Evolutionary conservation across 352 stramenopile genomes (phyloP).

Genomic region (Salisapilia sapeloensis): DNA sequence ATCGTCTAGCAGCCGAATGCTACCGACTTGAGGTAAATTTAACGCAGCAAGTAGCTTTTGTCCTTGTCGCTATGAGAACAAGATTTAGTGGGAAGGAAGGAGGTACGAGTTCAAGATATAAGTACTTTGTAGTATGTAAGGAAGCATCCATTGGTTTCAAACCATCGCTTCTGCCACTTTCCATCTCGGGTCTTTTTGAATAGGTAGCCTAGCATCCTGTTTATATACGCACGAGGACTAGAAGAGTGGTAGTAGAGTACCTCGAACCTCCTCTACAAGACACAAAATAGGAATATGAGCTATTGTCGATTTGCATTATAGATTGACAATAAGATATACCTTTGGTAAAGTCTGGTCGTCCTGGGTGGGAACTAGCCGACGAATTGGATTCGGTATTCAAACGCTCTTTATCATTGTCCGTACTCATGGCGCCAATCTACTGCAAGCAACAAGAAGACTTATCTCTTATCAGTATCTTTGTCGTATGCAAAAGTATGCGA

Average conservation of each 20-base stretch:
- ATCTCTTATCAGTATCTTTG: too few species aligned
- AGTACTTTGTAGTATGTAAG: conserved; percentile 97
- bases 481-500: too few species aligned
- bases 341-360: too few species aligned
- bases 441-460: too few species aligned
- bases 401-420: too few species aligned
- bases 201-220: conserved; percentile 58
- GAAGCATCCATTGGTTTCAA: conserved; percentile 97
- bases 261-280: conserved; percentile 31
- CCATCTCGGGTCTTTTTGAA: conserved; percentile 89
- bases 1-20: conserved; percentile 52
- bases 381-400: too few species aligned
- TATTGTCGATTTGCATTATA: too few species aligned
- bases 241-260: conserved; percentile 5
- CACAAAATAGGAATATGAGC: too few species aligned
- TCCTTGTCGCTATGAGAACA: conserved; percentile 61
- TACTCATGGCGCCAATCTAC: too few species aligned
- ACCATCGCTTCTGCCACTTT: conserved; percentile 97
- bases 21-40: conserved; percentile 86
- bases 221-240: conserved; percentile 1
- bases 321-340: too few species aligned
- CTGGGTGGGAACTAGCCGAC: too few species aligned
- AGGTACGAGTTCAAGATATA: conserved; percentile 1
- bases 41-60: conserved; percentile 89
- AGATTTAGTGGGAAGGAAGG: too few species aligned